Evolutionary conservation across 73 alveolate genomes (phyloP).

Genomic region (Diophrys sp.): DNA sequence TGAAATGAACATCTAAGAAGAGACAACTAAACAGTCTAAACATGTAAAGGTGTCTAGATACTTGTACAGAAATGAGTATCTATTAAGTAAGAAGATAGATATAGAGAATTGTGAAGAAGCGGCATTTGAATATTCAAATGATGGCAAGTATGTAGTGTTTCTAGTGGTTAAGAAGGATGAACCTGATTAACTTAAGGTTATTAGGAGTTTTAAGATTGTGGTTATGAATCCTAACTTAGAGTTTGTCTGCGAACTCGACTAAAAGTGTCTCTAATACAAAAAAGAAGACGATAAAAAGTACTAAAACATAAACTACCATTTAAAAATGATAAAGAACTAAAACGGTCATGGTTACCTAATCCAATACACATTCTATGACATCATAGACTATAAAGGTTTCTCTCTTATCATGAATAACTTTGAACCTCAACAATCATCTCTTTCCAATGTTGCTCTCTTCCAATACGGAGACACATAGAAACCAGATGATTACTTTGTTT

Average conservation of each 20-base stretch:
- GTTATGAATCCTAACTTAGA: neutral
- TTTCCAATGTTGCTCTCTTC: neutral
- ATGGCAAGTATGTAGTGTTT: neutral
- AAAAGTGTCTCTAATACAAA: neutral
- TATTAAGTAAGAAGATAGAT: neutral
- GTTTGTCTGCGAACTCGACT: neutral
- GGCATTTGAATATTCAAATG: neutral
- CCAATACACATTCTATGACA: neutral
- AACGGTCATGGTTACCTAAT: neutral
- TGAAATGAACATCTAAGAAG: neutral
- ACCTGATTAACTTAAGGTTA: neutral
- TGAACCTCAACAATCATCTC: too few relatives aligned
- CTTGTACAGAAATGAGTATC: neutral
- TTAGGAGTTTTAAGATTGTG: neutral
- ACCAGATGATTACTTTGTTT: neutral
- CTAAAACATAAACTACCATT: neutral
- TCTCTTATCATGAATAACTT: too few relatives aligned
- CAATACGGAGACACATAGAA: neutral
- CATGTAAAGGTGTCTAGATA: neutral
- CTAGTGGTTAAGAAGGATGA: neutral
- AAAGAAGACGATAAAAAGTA: neutral
- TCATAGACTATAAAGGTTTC: neutral
- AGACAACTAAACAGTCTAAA: too few relatives aligned
- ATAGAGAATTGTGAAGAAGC: neutral
- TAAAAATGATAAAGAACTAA: neutral